These are phyloP conservation scores for Brassica juncea DNA, from an alignment of 345 rosid species.

Conservation along the genomic window DNA sequence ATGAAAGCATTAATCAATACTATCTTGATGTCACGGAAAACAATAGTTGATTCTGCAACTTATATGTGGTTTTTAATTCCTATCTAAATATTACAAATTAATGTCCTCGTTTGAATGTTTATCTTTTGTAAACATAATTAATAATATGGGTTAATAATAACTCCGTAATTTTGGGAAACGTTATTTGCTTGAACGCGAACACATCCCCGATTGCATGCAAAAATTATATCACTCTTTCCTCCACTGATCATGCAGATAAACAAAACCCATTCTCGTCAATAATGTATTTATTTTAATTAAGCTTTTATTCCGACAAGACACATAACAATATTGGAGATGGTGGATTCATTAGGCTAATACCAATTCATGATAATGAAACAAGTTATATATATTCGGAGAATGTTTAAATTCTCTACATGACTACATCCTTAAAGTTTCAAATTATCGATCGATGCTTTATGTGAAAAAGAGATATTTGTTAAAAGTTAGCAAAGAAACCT, in stretches of 20 bases:
- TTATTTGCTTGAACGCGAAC: conserved; percentile 24
- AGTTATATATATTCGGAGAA: not conserved
- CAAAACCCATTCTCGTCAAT: not conserved
- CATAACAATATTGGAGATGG: not conserved
- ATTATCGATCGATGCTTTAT: conserved; percentile 10
- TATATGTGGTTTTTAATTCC: not conserved
- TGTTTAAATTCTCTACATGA: not conserved
- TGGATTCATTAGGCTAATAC: not conserved
- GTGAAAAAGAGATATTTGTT: not conserved
- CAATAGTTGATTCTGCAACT: not conserved
- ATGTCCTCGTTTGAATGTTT: not conserved
- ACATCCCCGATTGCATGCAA: not conserved
- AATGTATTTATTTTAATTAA: not conserved
- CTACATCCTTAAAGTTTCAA: conserved; percentile 19
- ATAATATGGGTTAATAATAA: not conserved
- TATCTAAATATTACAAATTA: not conserved
- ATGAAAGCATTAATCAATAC: conserved; percentile 11
- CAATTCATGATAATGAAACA: not conserved
- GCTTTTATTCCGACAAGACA: not conserved
- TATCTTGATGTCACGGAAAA: conserved; percentile 1
- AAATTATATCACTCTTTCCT: not conserved
- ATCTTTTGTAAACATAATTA: not conserved
- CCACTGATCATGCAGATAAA: not conserved
- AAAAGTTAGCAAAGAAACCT: not conserved
- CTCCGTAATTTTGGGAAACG: conserved; percentile 9